These are phyloP conservation scores for Populus hybrid DNA, from an alignment of 441 rosid species.

Conservation along the genomic window DNA sequence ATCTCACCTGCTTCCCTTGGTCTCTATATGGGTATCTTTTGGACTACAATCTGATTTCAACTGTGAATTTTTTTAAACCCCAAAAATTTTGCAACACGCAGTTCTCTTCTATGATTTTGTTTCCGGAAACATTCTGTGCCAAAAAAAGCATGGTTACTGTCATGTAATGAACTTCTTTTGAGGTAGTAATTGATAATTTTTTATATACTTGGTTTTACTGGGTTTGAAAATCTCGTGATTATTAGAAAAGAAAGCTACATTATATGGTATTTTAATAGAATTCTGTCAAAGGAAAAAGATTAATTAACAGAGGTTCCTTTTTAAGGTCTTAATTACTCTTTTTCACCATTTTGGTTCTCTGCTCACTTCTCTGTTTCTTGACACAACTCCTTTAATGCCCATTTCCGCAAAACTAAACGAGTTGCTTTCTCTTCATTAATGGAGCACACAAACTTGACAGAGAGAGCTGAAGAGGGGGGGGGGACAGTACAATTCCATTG, in stretches of 20 bases:
- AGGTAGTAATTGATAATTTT: not conserved
- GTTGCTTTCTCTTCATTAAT: not conserved
- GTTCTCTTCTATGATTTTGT: not conserved
- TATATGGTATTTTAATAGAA: not conserved
- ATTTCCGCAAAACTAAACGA: not conserved
- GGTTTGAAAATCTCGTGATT: not conserved
- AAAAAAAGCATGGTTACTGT: not conserved
- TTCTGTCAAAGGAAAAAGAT: not conserved
- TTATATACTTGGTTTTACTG: not conserved
- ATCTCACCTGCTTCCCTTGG: constrained; percentile 8
- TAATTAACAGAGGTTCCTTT: not conserved
- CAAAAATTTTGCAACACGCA: not conserved
- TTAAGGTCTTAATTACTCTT: not conserved
- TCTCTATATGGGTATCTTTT: not conserved
- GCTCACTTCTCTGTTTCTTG: not conserved
- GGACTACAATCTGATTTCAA: not conserved
- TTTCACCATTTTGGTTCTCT: not conserved
- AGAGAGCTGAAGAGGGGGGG: not conserved
- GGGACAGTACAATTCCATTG: not conserved
- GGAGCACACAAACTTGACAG: not conserved
- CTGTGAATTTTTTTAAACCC: not conserved
- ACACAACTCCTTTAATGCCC: constrained; percentile 11
- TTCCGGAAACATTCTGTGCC: not conserved
- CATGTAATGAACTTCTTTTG: not conserved
- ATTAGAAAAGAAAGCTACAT: not conserved